Conservation (phyloP, 768 basidiomycete species). For the Scleroderma citrinum region DNA sequence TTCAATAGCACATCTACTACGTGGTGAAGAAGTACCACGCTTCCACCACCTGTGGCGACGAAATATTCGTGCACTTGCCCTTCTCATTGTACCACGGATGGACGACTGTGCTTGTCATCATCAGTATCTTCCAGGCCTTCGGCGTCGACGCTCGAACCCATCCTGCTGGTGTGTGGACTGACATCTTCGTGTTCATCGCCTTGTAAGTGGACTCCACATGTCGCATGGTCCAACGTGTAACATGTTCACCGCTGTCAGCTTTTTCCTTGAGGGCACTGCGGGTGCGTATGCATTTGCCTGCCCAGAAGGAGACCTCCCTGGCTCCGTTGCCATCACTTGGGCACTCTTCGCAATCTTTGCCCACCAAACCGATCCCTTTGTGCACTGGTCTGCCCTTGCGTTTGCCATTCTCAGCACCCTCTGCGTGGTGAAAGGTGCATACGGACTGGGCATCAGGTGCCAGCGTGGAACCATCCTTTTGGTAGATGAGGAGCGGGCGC, state of each 20-base stretch:
- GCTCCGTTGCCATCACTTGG: slow-evolving; percentile 87
- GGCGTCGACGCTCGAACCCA: slow-evolving; percentile 67
- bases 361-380: slow-evolving; percentile 61
- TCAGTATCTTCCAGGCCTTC: slow-evolving; percentile 85
- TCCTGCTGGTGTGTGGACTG: slow-evolving; percentile 81
- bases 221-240: neutral
- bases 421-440: slow-evolving; percentile 76
- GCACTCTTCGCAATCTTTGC: slow-evolving; percentile 91
- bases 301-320: slow-evolving; percentile 87
- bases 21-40: slow-evolving; percentile 83
- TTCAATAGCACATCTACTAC: slow-evolving; percentile 80
- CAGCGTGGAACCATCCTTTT: slow-evolving; percentile 52
- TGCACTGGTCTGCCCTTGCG: slow-evolving; percentile 85
- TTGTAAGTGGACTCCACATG: slow-evolving; percentile 43
- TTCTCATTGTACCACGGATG: slow-evolving; percentile 96
- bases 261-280: slow-evolving; percentile 90
- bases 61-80: slow-evolving; percentile 89
- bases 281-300: slow-evolving; percentile 94
- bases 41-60: slow-evolving; percentile 60
- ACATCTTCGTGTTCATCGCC: slow-evolving; percentile 91
- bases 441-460: slow-evolving; percentile 44
- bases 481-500: slow-evolving; percentile 83
- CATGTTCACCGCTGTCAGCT: slow-evolving; percentile 33
- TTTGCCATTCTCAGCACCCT: slow-evolving; percentile 82
- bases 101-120: slow-evolving; percentile 77